Base-by-base conservation (phyloP, 768 basidiomycete species). In the Suillus spraguei region DNA sequence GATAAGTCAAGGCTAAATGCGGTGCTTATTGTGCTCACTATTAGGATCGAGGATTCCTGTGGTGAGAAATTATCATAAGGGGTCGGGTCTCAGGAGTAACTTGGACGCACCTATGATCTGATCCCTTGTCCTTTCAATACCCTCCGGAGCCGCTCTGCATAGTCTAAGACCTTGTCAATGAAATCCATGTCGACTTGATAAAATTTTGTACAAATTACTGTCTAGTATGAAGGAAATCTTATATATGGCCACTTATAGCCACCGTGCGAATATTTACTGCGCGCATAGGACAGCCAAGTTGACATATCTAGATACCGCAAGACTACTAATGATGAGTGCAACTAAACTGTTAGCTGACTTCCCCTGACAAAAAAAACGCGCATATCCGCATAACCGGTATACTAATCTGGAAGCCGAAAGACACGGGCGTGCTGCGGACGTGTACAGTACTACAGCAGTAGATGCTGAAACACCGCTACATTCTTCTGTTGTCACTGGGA, bases 91-190 rank as follows among this genome's bases (percentile, higher is more conserved):
- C 7, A 56, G 17, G 39, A 58, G 24, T 39, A 20, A 17, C 8
- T 28, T n/a, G 17, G 8, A 59, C 76, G 32, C 38, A 80, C 79
- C 79, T 28, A 77, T 67, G 32, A 78, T 64, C 68, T 78, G 79
- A 58, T 76, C 73, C 0, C 69, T 65, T n/a, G 79, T 66, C 49
- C 78, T 75, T 36, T 73, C 72, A 42, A 78, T 67, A 24, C 79
- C 79, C 32, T 80, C 79, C 36, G 79, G 28, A 79, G 61, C 7
- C 76, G 66, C 20, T 71, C 78, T 14, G 81, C 78, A 7, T 75
- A 72, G 52, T 72, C 24, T 47, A 75, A 60, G 22, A 81, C 64
- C 56, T 81, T 76, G 44, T 72, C 75, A 22, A 85, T 65, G 63
- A 82, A 75, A n/a, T 75, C 72, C 82, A 81, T 83, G 56, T 24